Conservation (phyloP, 225 moss, liverwort and hornwort species). For the Marchantia paleacea region DNA sequence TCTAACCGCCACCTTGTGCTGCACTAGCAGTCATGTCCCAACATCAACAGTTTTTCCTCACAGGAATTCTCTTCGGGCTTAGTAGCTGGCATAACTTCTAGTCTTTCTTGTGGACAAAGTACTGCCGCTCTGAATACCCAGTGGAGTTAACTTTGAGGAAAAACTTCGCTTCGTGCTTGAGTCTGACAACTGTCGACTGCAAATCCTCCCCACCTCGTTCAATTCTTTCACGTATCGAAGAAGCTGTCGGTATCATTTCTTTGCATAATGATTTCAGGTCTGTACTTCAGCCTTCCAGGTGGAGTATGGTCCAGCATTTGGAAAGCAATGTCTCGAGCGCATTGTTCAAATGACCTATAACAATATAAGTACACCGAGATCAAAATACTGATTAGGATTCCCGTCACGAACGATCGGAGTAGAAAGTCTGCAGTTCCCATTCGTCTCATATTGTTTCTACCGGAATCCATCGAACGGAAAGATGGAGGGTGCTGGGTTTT, state of each 20-base stretch:
- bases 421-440: constrained; percentile 5
- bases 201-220: background rate
- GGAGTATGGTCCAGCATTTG: background rate
- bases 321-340: background rate
- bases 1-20: too few species aligned
- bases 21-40: too few species aligned
- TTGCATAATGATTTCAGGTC: background rate
- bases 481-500: background rate
- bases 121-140: background rate
- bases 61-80: too few species aligned
- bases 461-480: background rate
- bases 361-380: background rate
- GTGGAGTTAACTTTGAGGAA: background rate
- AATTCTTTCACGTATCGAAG: background rate
- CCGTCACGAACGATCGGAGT: constrained; percentile 3
- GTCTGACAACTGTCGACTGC: background rate
- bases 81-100: too few species aligned
- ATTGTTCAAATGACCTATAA: background rate
- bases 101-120: background rate
- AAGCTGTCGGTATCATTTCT: background rate
- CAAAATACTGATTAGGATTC: background rate
- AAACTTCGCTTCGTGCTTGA: background rate
- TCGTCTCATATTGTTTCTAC: constrained; percentile 2
- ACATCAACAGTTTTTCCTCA: too few species aligned
- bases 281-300: background rate